Evolutionary conservation across 2,329 filamentous ascomycete species (phyloP), one percentile per base, ranked within the genome.

Genomic region (Colletotrichum tropicicola): DNA sequence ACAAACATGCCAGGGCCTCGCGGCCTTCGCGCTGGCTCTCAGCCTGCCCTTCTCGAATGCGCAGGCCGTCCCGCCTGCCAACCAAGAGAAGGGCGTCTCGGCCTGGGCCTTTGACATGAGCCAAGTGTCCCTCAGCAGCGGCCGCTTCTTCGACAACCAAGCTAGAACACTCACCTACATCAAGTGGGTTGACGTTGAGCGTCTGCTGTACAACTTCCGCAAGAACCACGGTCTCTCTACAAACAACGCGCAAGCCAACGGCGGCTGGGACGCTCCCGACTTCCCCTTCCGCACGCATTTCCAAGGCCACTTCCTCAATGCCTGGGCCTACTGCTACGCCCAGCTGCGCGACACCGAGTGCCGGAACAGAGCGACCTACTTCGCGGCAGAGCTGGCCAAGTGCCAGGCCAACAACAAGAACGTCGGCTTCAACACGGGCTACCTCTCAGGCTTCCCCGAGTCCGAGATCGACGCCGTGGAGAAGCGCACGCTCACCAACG

Each of bases 251-350:
- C 66, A 73, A 2, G 51, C 75, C 6, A 83, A 84, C 49, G 82
- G 82, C 2, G 84, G 84, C 3, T 86, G 84, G 84, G 84, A 87
- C 70, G 81, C 81, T 1, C 84, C 84, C 1, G 74, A 80, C 48
- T 86, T 87, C 45, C 84, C 84, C 0, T 87, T 87, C 69, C 79
- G 84, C 13, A 79, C 78, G 0, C 84, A 86, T 52, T 68, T 78
- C 19, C 84, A 87, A 61, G 84, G 84, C 0, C 84, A 86, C 69
- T 80, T 80, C 30, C 77, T 86, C 30, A 82, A 77, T 1, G 83
- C 80, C 0, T 86, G 82, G 83, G 74, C 82, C 2, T 78, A 83
- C 39, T 85, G 82, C 68, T 85, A 78, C 53, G 80, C 82, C 2
- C 74, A 75, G 1, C 71, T 83, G 0, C 68, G 76, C 6, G 81